Base-by-base conservation (phyloP, 352 stramenopile species). In the Phytophthora megakarya region DNA sequence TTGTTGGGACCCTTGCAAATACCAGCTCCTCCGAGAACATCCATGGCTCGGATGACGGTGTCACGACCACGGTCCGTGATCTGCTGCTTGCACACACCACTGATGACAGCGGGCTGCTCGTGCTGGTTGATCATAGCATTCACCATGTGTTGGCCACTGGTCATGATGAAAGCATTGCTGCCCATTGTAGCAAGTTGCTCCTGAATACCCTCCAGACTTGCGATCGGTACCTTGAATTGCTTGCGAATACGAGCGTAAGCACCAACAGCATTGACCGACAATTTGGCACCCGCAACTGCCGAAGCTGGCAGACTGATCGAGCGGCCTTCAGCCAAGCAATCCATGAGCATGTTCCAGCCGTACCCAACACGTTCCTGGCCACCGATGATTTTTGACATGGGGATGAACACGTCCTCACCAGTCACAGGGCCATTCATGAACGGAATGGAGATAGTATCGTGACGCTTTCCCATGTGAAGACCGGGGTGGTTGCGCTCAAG, bases 321-420 rank as follows among this genome's bases (percentile, higher is more conserved):
- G 43, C 97, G 92, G 60, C 97, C 97, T 85, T 99, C 97, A 10
- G 97, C 97, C 19, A 99, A 72, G 66, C 97, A 99, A 69, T 99
- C 97, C 72, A 99, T 98, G 70, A 99, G 96, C 97, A 99, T 99
- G 80, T 99, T 98, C 97, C 97, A 99, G 61, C 97, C 97, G 71
- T 97, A 98, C 50, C 97, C 97, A 33, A 97, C 97, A 67, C 92
- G 85, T 54, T 96, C 93, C 80, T 98, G 96, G 32, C 97, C 97
- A 61, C 97, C 97, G 30, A 99, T 96, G 69, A 99, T 98, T 74
- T 96, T 97, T 22, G 93, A 88, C 88, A 99, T 99, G 4, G 97
- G 96, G 59, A 99, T 99, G 78, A 98, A 99, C 50, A 99, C 95
- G 61, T 99, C 89, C 67, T 98, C 71, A 42, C 96, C 97, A 40